phyloP scores from a whole-genome alignment of 1,284 basidiomycete genomes.

The Malassezia globosa region DNA sequence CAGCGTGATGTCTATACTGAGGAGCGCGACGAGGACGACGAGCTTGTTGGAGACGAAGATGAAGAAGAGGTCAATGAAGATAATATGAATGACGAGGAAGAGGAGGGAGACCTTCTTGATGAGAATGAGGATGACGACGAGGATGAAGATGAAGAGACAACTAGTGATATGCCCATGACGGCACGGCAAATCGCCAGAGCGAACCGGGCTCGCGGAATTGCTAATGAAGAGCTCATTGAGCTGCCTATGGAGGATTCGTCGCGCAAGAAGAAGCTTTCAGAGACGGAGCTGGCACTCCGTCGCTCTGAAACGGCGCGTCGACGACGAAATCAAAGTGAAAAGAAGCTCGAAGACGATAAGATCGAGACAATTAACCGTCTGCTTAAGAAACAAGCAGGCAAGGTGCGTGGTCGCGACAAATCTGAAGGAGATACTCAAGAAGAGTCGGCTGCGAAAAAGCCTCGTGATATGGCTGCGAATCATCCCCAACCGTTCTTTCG shows the following conservation, averaged over 20 bases:
- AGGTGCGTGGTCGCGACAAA: slow-evolving; percentile 22
- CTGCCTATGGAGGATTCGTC: slow-evolving; percentile 49
- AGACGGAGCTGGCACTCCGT: slow-evolving; percentile 66
- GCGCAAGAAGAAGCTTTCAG: slow-evolving; percentile 63
- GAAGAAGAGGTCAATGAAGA: background rate
- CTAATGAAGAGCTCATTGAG: slow-evolving; percentile 26
- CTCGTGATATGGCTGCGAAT: slow-evolving; percentile 5
- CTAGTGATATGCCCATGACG: slow-evolving; percentile 34
- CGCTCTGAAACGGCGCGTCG: slow-evolving; percentile 76
- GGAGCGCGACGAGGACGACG: slow-evolving; percentile 18
- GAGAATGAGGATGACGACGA: slow-evolving; percentile 32
- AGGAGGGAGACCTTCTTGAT: slow-evolving; percentile 23
- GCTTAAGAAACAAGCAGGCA: slow-evolving; percentile 58
- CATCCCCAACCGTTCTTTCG: slow-evolving; percentile 16
- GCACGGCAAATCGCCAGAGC: slow-evolving; percentile 37
- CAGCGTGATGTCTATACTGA: slow-evolving; percentile 18
- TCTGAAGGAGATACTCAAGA: slow-evolving; percentile 1
- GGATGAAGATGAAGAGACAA: slow-evolving; percentile 6
- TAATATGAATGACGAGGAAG: slow-evolving; percentile 18
- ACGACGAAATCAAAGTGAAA: slow-evolving; percentile 71
- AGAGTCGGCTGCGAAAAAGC: slow-evolving; percentile 2
- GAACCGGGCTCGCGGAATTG: slow-evolving; percentile 18
- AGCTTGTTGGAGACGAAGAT: slow-evolving; percentile 12
- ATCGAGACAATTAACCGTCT: slow-evolving; percentile 73
- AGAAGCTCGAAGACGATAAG: slow-evolving; percentile 85